These are phyloP conservation scores for Heliamphora pulchella DNA, from an alignment of 179 eudicot genomes.

Conservation along the genomic window DNA sequence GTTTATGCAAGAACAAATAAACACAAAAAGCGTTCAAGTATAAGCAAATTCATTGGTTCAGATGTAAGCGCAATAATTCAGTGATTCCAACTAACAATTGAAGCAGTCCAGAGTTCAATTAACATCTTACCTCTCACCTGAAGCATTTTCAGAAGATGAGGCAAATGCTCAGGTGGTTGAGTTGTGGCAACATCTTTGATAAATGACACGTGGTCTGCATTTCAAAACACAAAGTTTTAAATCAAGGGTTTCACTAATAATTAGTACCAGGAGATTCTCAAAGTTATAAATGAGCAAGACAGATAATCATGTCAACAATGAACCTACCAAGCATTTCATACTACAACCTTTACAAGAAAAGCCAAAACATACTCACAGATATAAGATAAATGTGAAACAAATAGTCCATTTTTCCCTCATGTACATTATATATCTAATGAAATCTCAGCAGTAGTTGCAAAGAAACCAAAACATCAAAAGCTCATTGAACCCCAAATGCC, in stretches of 20 bases:
- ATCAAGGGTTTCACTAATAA: neutral
- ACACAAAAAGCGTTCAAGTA: neutral
- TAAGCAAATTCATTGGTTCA: neutral
- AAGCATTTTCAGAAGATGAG: conserved; percentile 65
- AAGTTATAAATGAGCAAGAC: neutral
- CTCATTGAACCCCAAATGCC: too few species aligned
- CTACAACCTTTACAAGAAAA: neutral
- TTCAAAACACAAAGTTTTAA: conserved; percentile 11
- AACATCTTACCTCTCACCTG: conserved; percentile 63
- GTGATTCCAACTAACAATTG: neutral
- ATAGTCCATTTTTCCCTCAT: neutral
- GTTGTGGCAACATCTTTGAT: conserved; percentile 78
- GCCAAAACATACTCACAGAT: neutral
- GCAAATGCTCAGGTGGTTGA: conserved; percentile 64
- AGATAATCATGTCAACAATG: neutral
- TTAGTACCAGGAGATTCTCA: neutral
- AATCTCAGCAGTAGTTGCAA: neutral
- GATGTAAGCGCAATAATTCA: neutral
- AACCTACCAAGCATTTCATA: too few species aligned
- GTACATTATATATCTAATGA: neutral
- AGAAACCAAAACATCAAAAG: neutral
- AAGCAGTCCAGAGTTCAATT: conserved; percentile 3
- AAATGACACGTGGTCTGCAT: conserved; percentile 67
- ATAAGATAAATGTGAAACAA: neutral
- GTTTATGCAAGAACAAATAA: neutral